Base-by-base conservation (phyloP, 2,329 filamentous ascomycete genomes). In the Fusarium newnesense region DNA sequence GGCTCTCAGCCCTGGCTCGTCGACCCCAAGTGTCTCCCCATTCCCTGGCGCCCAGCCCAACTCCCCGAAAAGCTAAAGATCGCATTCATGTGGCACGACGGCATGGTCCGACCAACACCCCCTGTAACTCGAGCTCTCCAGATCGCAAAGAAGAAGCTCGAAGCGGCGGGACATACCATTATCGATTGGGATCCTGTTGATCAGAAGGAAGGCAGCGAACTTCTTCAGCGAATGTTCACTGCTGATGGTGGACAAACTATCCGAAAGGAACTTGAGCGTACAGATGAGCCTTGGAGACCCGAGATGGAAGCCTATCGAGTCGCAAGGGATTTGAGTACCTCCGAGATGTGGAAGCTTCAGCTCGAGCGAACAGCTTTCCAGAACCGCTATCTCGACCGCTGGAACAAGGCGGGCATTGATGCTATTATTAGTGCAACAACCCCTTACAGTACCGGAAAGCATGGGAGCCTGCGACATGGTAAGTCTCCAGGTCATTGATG, bases 41-140 rank as follows among this genome's bases (percentile, higher is more conserved):
- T 91, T 30, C 87, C 88, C 0, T 92, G 90, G 89, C 79, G 85
- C 11, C 40, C 73, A 3, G 78, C 79, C 1, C 62, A 78, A 5
- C 69, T 83, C 7, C 80, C 83, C 0, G 7, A 57, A 28, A 85
- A 80, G 60, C 79, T 93, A 30, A 87, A 83, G 47, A 83, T 94
- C 60, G 91, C 84, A 9, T 87, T 93, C 37, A 84, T 93, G 80
- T 90, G 87, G 86, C 83, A 91, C 78, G 92, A 94, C 77, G 88
- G 87, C 15, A 84, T 90, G 56, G 91, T 92, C 9, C 84, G 81
- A 10, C 92, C 92, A 0, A 92, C 93, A 58, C 91, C 92, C 6
- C 92, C 92, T 0, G 85, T 93, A 7, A 81, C 84, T 1, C 85
- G 90, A 10, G 91, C 89, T 2, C 78, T 93, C 15, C 79, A 81